A percentile compares a stretch with the other conserved stretches of the same genome.
Conservation (phyloP, 768 basidiomycete species). For the Calvatia gigantea region DNA sequence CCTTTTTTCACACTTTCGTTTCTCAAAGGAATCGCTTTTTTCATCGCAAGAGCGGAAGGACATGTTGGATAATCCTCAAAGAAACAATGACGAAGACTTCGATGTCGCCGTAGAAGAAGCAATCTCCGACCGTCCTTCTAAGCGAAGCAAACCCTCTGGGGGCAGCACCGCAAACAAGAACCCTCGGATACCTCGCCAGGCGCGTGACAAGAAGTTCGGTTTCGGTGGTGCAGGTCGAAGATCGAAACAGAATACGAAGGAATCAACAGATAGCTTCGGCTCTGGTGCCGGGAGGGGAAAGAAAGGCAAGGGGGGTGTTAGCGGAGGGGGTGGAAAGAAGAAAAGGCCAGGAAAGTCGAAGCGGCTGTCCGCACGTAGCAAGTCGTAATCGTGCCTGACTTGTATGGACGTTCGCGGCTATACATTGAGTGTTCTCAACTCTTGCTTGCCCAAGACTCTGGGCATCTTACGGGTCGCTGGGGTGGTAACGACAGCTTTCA, state of each 20-base stretch:
- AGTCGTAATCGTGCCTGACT: neutral
- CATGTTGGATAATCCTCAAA: conserved; percentile 46
- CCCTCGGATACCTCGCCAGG: conserved; percentile 44
- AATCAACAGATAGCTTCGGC: conserved; percentile 76
- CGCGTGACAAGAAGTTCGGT: conserved; percentile 79
- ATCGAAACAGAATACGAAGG: conserved; percentile 78
- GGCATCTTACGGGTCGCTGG: too few species aligned
- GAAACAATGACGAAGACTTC: conserved; percentile 59
- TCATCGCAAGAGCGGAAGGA: conserved; percentile 71
- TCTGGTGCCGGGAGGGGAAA: conserved; percentile 33
- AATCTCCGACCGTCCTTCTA: conserved; percentile 63
- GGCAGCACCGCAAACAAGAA: conserved; percentile 30
- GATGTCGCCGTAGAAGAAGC: conserved; percentile 92
- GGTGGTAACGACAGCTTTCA: too few species aligned
- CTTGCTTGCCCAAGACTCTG: too few species aligned
- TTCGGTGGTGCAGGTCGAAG: conserved; percentile 68
- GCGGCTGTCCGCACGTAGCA: conserved; percentile 38
- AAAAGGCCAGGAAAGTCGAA: conserved; percentile 56
- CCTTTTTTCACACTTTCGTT: neutral
- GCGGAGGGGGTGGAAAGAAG: conserved; percentile 27
- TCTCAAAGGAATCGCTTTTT: neutral
- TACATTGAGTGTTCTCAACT: too few species aligned
- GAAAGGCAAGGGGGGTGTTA: conserved; percentile 22
- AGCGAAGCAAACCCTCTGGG: conserved; percentile 42
- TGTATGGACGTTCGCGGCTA: neutral